phyloP scores from a whole-genome alignment of 805 yeast species.

The Sugiyamaella boreocaroliniensis region DNA sequence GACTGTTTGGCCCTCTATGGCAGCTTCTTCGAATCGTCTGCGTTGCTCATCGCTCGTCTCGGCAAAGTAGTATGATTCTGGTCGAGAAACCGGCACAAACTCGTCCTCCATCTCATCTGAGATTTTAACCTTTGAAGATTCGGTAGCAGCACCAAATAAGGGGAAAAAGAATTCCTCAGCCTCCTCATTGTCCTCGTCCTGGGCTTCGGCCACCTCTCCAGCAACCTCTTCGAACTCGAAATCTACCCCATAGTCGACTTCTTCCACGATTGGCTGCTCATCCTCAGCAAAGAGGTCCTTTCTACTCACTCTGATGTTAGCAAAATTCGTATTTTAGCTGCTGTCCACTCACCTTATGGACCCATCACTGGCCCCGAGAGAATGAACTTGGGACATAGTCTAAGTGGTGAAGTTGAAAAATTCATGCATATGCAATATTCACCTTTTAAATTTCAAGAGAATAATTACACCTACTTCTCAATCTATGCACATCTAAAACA shows the following conservation, averaged over 20 bases:
- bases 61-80: slow-evolving; percentile 19
- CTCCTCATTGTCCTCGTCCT: slow-evolving; percentile 4
- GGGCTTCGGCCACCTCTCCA: background rate
- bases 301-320: slow-evolving; percentile 10
- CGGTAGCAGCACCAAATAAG: slow-evolving; percentile 10
- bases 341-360: background rate
- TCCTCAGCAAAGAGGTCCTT: slow-evolving; percentile 10
- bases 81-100: slow-evolving; percentile 12
- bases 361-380: background rate
- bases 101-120: slow-evolving; percentile 7
- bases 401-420: background rate
- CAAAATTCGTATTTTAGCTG: background rate
- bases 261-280: background rate
- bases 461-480: too few species aligned
- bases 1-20: slow-evolving; percentile 18
- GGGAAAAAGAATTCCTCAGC: slow-evolving; percentile 10
- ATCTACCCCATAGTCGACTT: slow-evolving; percentile 1
- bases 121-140: background rate
- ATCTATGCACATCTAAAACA: too few species aligned
- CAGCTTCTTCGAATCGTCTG: slow-evolving; percentile 7
- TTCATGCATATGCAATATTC: background rate
- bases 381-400: background rate
- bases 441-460: too few species aligned
- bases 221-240: slow-evolving; percentile 15
- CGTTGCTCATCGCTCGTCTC: slow-evolving; percentile 4